Evolutionary conservation across 2,329 filamentous ascomycete species (phyloP).

Genomic region (Dryadomyces quercus-mongolicae): DNA sequence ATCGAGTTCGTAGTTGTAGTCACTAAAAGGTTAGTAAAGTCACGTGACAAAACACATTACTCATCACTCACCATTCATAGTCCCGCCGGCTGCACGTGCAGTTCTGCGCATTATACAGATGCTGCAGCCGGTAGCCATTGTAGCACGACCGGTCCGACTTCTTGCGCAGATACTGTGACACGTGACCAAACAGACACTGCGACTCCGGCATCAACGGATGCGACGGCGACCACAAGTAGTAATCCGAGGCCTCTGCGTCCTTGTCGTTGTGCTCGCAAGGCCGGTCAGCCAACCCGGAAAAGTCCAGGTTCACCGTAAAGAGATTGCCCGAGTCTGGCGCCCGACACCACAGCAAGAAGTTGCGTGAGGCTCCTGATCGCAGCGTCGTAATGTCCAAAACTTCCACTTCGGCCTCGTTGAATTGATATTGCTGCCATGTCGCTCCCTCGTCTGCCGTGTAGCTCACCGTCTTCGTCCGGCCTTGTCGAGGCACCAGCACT

Average conservation of each 20-base stretch:
- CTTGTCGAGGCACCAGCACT: constrained; percentile 64
- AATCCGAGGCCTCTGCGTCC: constrained; percentile 48
- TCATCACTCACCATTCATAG: constrained; percentile 69
- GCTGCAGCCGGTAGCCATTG: constrained; percentile 61
- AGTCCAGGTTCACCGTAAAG: constrained; percentile 76
- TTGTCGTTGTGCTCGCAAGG: constrained; percentile 59
- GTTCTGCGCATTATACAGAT: constrained; percentile 61
- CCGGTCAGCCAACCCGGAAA: constrained; percentile 64
- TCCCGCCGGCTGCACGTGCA: constrained; percentile 77
- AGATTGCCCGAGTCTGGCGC: constrained; percentile 36
- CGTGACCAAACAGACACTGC: constrained; percentile 86
- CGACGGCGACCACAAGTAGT: constrained; percentile 75
- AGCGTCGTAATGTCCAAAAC: constrained; percentile 78
- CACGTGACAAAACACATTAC: not conserved
- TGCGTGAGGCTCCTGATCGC: constrained; percentile 76
- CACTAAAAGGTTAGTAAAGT: constrained; percentile 35
- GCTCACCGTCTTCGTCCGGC: constrained; percentile 47
- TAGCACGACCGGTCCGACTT: constrained; percentile 67
- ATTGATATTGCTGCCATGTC: constrained; percentile 66
- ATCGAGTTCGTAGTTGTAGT: constrained; percentile 84
- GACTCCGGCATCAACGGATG: constrained; percentile 62
- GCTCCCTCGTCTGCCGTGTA: constrained; percentile 55
- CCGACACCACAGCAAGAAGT: constrained; percentile 83
- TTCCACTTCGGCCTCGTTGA: constrained; percentile 54
- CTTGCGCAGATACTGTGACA: constrained; percentile 84